Evolutionary conservation across 2,329 filamentous ascomycete species (phyloP).

Genomic region (Aureobasidium sp.): DNA sequence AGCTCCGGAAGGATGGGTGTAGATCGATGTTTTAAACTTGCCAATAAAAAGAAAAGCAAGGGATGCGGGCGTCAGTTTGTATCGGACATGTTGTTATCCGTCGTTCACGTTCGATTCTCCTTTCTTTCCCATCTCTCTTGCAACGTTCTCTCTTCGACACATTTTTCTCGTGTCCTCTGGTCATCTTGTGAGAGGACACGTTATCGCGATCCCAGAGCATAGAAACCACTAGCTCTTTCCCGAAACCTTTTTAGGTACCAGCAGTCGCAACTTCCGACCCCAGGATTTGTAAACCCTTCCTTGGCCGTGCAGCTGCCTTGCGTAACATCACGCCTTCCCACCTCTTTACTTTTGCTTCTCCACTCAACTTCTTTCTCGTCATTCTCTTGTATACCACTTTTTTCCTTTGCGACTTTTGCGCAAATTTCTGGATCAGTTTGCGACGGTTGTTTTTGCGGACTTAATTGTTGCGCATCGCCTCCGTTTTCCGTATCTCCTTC

Average conservation of each 20-base stretch:
- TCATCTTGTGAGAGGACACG: not conserved
- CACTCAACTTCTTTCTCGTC: conserved; percentile 1
- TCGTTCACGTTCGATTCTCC: conserved; percentile 4
- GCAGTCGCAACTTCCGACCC: not conserved
- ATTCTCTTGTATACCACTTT: not conserved
- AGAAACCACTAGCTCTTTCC: conserved; percentile 7
- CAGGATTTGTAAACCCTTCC: conserved; percentile 1
- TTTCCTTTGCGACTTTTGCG: not conserved
- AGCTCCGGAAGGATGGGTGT: not conserved
- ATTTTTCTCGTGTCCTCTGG: not conserved
- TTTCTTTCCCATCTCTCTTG: not conserved
- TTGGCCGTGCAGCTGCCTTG: conserved; percentile 1
- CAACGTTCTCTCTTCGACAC: not conserved
- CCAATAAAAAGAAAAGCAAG: conserved; percentile 5
- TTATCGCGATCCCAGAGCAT: not conserved
- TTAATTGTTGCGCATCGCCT: conserved; percentile 12
- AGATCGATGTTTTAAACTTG: conserved; percentile 1
- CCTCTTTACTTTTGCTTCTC: not conserved
- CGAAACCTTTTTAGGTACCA: not conserved
- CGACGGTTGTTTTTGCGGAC: conserved; percentile 5
- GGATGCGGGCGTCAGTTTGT: not conserved
- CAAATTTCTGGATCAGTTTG: not conserved
- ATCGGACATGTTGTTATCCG: not conserved
- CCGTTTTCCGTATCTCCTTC: not conserved
- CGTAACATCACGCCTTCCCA: conserved; percentile 15